Conservation (phyloP, 192 early-diverging fungal genomes). For the Entomortierella chlamydospora region DNA sequence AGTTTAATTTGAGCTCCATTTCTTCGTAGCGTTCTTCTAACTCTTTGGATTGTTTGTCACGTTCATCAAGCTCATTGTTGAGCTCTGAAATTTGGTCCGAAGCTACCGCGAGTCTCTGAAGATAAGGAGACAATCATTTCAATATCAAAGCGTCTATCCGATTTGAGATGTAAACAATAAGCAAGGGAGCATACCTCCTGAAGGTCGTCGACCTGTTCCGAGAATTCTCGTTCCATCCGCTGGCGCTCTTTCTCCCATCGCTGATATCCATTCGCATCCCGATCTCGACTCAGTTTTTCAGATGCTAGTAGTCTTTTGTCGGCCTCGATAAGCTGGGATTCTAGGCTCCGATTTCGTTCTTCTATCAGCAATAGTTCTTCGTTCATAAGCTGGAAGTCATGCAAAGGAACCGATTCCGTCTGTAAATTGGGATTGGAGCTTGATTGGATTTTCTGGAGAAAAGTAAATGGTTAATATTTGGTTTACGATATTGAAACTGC, state of each 20-base stretch:
- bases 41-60: slow-evolving; percentile 55
- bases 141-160: too few relatives aligned
- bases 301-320: slow-evolving; percentile 17
- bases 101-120: slow-evolving; percentile 39
- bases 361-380: slow-evolving; percentile 32
- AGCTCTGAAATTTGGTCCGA: slow-evolving; percentile 48
- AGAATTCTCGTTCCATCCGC: slow-evolving; percentile 32
- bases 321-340: slow-evolving; percentile 28
- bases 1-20: slow-evolving; percentile 52
- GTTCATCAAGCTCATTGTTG: slow-evolving; percentile 39
- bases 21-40: slow-evolving; percentile 52
- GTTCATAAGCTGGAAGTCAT: slow-evolving; percentile 24
- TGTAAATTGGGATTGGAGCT: slow-evolving; percentile 3
- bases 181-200: slow-evolving; percentile 39
- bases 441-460: slow-evolving; percentile 34
- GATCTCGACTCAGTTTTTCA: slow-evolving; percentile 8
- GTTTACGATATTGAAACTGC: too few relatives aligned
- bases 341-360: slow-evolving; percentile 29
- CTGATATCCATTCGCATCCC: slow-evolving; percentile 8
- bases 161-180: too few relatives aligned
- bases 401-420: slow-evolving; percentile 5
- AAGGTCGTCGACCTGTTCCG: slow-evolving; percentile 34
- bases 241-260: slow-evolving; percentile 36
- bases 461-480: too few relatives aligned
- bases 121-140: background rate